These are phyloP conservation scores for Termitomyces sp. DNA, from an alignment of 768 basidiomycete species.

Conservation along the genomic window DNA sequence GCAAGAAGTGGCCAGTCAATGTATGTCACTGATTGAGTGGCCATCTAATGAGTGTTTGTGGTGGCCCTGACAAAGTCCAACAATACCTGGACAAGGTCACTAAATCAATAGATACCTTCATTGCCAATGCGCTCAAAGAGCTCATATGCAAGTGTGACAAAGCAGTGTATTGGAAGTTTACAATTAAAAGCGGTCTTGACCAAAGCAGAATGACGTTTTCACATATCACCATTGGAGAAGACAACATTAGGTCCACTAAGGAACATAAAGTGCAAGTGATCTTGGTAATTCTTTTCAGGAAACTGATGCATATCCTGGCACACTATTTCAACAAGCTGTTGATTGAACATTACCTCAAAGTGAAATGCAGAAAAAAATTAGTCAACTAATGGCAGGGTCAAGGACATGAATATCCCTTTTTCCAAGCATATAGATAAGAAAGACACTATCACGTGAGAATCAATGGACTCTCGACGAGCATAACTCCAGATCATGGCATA, in stretches of 20 bases:
- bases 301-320: conserved; percentile 16
- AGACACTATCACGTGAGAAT: conserved; percentile 30
- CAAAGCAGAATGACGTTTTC: conserved; percentile 29
- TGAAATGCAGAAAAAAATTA: neutral
- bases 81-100: conserved; percentile 20
- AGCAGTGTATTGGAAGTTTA: conserved; percentile 28
- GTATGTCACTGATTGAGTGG: too few species aligned
- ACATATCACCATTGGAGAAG: conserved; percentile 32
- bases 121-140: conserved; percentile 26
- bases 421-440: conserved; percentile 33
- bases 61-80: too few species aligned
- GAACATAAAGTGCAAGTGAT: conserved; percentile 6
- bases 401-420: conserved; percentile 36
- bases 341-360: neutral
- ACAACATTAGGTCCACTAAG: conserved; percentile 30
- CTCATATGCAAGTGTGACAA: conserved; percentile 24
- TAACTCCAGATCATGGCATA: conserved; percentile 29
- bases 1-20: too few species aligned
- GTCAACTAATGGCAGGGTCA: conserved; percentile 24
- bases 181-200: conserved; percentile 29
- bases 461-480: conserved; percentile 27
- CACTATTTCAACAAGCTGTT: conserved; percentile 20
- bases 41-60: too few species aligned
- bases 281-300: conserved; percentile 1
- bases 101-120: conserved; percentile 23